Evolutionary conservation across 148 eudicot species (phyloP).

Genomic region (Rhododendron vialii): DNA sequence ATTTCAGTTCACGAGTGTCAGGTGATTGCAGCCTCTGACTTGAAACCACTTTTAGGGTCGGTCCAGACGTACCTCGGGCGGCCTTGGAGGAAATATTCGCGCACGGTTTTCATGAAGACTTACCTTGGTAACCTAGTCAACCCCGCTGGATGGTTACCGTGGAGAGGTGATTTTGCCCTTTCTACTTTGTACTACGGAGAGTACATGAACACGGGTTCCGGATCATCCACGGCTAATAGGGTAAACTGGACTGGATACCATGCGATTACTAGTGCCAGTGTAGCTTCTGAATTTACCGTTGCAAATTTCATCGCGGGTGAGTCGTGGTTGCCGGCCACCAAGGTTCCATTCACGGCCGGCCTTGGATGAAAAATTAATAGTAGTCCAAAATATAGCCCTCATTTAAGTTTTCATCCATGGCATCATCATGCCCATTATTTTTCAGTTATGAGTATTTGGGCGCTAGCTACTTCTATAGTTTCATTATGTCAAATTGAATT

Average conservation of each 20-base stretch:
- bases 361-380: constrained; percentile 20
- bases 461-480: no score
- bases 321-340: constrained; percentile 61
- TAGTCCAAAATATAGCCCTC: no score
- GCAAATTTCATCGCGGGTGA: constrained; percentile 49
- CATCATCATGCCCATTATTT: no score
- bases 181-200: constrained; percentile 75
- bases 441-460: no score
- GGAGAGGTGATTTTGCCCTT: constrained; percentile 72
- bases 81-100: constrained; percentile 68
- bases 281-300: constrained; percentile 39
- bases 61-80: constrained; percentile 61
- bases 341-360: constrained; percentile 50
- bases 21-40: constrained; percentile 43
- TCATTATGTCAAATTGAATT: no score
- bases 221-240: constrained; percentile 48
- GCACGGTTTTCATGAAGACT: constrained; percentile 61
- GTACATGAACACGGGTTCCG: constrained; percentile 70
- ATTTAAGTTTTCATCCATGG: no score
- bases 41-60: constrained; percentile 20
- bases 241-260: constrained; percentile 76
- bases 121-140: constrained; percentile 41
- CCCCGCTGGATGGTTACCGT: constrained; percentile 68
- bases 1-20: constrained; percentile 53
- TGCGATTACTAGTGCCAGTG: constrained; percentile 44